phyloP scores from a whole-genome alignment of 495 filamentous ascomycete genomes.

The Trichoderma gamsii region DNA sequence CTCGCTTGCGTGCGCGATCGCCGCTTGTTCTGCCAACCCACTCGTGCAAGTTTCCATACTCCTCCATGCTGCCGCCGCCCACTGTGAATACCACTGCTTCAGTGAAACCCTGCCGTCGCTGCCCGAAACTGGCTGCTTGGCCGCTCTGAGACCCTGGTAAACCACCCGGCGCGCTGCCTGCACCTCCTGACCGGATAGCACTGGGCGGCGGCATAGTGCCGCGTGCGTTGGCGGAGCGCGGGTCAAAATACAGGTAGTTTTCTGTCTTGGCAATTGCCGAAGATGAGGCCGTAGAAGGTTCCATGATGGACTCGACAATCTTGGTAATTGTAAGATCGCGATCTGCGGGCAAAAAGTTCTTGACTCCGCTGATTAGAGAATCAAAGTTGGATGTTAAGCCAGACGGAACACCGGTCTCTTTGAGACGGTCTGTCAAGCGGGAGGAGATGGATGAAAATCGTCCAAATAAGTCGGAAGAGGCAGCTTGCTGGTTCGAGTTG shows the following conservation, averaged over 20 bases:
- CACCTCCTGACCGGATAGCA: slow-evolving; percentile 40
- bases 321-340: slow-evolving; percentile 95
- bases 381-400: slow-evolving; percentile 83
- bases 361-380: slow-evolving; percentile 92
- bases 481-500: slow-evolving; percentile 53
- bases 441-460: slow-evolving; percentile 86
- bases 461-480: slow-evolving; percentile 72
- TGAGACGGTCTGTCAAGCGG: slow-evolving; percentile 86
- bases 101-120: slow-evolving; percentile 85
- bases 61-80: slow-evolving; percentile 96
- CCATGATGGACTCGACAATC: slow-evolving; percentile 98
- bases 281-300: slow-evolving; percentile 79
- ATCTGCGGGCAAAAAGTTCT: slow-evolving; percentile 94
- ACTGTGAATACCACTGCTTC: slow-evolving; percentile 97
- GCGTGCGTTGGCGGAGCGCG: slow-evolving; percentile 82
- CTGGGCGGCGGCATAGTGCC: slow-evolving; percentile 82
- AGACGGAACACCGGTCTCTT: slow-evolving; percentile 66
- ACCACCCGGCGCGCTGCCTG: slow-evolving; percentile 34
- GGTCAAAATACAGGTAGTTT: slow-evolving; percentile 98
- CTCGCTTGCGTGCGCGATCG: slow-evolving; percentile 56
- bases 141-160: slow-evolving; percentile 47
- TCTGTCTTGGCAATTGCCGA: slow-evolving; percentile 96
- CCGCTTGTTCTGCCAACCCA: slow-evolving; percentile 75
- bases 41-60: slow-evolving; percentile 96
- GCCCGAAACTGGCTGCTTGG: slow-evolving; percentile 83